Conservation (phyloP, 495 filamentous ascomycete genomes). For the Umbilicaria muhlenbergii region DNA sequence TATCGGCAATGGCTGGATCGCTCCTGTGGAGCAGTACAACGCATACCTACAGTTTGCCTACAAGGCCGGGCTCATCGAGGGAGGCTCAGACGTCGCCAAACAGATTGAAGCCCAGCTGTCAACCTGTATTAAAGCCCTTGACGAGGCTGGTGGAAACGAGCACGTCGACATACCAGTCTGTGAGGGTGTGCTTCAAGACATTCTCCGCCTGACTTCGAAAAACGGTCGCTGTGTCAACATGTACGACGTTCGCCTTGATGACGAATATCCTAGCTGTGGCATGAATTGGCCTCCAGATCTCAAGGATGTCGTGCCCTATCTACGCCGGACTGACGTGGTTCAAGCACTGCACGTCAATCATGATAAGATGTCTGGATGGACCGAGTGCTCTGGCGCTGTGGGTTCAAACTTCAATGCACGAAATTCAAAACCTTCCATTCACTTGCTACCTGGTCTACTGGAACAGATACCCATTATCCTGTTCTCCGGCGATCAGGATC, state of each 20-base stretch:
- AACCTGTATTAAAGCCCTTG: constrained; percentile 42
- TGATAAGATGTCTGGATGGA: constrained; percentile 74
- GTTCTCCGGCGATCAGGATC: constrained; percentile 84
- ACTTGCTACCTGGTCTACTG: constrained; percentile 62
- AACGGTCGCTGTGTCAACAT: constrained; percentile 66
- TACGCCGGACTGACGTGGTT: constrained; percentile 65
- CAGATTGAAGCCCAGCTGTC: constrained; percentile 55
- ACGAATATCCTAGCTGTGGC: constrained; percentile 61
- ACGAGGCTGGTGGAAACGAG: constrained; percentile 33
- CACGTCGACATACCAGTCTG: constrained; percentile 53
- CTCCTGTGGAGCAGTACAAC: constrained; percentile 78
- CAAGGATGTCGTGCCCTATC: constrained; percentile 57
- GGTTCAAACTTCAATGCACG: constrained; percentile 45
- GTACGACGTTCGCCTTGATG: constrained; percentile 80
- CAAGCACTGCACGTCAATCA: constrained; percentile 68
- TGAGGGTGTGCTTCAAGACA: constrained; percentile 54
- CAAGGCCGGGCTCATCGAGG: constrained; percentile 51
- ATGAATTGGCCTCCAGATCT: constrained; percentile 96
- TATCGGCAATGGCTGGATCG: constrained; percentile 97
- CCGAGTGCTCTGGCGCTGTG: constrained; percentile 77
- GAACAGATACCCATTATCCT: constrained; percentile 57
- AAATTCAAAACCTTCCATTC: constrained; percentile 55
- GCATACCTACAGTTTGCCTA: constrained; percentile 70
- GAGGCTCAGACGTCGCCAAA: constrained; percentile 45
- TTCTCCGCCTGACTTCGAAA: constrained; percentile 44